A percentile compares a stretch with the other conserved stretches of the same genome.
Evolutionary conservation across 78 protist genomes (phyloP).

Genomic region (Monocercomonoides exilis): DNA sequence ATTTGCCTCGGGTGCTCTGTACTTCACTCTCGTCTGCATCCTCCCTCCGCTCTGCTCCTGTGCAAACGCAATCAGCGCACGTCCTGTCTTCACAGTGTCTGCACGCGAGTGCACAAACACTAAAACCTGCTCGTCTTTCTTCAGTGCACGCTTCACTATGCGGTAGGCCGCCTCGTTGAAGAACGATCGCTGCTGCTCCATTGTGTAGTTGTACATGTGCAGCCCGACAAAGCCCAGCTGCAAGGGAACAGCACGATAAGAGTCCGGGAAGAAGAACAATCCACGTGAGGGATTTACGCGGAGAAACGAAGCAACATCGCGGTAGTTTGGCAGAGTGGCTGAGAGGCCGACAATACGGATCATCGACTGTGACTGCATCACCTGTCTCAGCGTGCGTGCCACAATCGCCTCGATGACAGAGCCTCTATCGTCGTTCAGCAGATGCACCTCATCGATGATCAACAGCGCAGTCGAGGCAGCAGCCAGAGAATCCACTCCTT

Average conservation of each 20-base stretch:
- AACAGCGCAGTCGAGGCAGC: conserved; percentile 53
- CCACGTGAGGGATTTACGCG: conserved; percentile 65
- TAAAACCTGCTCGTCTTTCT: conserved; percentile 55
- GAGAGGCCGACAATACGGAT: conserved; percentile 95
- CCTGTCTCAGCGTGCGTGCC: conserved; percentile 72
- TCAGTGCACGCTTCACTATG: not conserved
- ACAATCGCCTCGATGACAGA: conserved; percentile 92
- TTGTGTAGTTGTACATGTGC: not conserved
- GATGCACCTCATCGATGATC: conserved; percentile 96
- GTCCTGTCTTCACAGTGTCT: conserved; percentile 77
- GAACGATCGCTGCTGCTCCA: not conserved
- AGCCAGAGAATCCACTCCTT: conserved; percentile 27
- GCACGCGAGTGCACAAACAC: conserved; percentile 93
- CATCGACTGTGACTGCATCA: conserved; percentile 81
- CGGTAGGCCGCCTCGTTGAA: not conserved
- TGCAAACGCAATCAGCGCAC: conserved; percentile 51
- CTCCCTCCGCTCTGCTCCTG: too few relatives aligned
- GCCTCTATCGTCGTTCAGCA: conserved; percentile 95
- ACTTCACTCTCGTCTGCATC: too few relatives aligned
- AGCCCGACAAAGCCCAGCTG: conserved; percentile 62
- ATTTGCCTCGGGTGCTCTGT: too few relatives aligned
- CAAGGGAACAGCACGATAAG: conserved; percentile 94
- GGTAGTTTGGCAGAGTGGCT: conserved; percentile 98
- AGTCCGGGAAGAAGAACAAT: conserved; percentile 70
- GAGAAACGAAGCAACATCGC: conserved; percentile 85